phyloP scores from a whole-genome alignment of 1,284 basidiomycete species.

The Cryptococcus wingfieldii region DNA sequence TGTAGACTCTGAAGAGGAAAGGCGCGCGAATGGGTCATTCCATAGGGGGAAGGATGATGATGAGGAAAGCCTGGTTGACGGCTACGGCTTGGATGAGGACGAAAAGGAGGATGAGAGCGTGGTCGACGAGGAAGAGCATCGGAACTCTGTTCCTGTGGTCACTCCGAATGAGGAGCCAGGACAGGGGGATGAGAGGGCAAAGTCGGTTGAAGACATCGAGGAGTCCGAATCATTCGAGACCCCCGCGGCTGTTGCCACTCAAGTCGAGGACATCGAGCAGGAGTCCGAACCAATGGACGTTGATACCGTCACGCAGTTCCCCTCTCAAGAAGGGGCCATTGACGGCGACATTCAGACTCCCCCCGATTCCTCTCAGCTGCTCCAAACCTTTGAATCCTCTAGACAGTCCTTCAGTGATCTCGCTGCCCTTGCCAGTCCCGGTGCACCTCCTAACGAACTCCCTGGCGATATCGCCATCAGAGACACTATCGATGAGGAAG shows the following conservation, averaged over 20 bases:
- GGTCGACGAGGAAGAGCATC: conserved; percentile 16
- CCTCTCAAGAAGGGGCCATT: not conserved
- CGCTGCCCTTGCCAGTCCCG: conserved; percentile 8
- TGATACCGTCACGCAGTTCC: not conserved
- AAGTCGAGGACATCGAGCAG: too few species aligned
- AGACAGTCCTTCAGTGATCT: conserved; percentile 12
- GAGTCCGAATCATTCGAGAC: not conserved
- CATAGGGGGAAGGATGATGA: conserved; percentile 7
- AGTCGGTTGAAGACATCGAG: not conserved
- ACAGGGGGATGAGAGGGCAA: not conserved
- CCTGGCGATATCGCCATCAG: conserved; percentile 16
- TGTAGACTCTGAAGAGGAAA: conserved; percentile 10
- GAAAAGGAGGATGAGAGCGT: conserved; percentile 6
- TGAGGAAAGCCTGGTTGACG: conserved; percentile 36
- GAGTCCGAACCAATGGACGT: not conserved
- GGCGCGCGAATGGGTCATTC: conserved; percentile 1
- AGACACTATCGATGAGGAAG: conserved; percentile 23
- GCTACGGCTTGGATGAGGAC: conserved; percentile 31
- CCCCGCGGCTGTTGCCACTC: not conserved
- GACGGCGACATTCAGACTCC: not conserved
- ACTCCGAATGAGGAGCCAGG: not conserved
- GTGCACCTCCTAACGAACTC: conserved; percentile 6
- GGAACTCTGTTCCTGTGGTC: conserved; percentile 7
- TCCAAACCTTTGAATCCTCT: conserved; percentile 1
- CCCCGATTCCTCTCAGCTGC: not conserved